Conservation (phyloP, 257 asterid genomes). For the Verbascum thapsus region DNA sequence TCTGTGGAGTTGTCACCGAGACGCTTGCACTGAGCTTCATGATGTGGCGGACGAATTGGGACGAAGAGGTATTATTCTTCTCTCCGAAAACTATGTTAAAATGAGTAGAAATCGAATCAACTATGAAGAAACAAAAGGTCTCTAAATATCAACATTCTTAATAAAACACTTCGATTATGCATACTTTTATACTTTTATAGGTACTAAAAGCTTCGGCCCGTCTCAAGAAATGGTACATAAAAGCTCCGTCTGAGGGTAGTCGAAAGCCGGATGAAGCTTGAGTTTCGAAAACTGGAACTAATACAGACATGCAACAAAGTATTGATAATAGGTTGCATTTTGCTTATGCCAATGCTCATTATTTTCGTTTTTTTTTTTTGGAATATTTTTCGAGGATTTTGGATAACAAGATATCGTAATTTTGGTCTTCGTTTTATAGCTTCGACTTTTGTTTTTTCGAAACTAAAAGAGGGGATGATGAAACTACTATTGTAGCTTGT, state of each 20-base stretch:
- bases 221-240: slow-evolving; percentile 1
- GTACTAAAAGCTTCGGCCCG: neutral
- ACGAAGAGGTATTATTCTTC: slow-evolving; percentile 31
- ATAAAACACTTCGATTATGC: neutral
- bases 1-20: slow-evolving; percentile 39
- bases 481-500: too few relatives aligned
- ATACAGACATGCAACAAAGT: neutral
- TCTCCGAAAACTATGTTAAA: neutral
- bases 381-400: too few relatives aligned
- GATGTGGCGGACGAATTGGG: slow-evolving; percentile 53
- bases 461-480: too few relatives aligned
- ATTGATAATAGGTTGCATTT: too few relatives aligned
- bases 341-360: too few relatives aligned
- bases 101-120: neutral
- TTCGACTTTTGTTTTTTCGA: too few relatives aligned
- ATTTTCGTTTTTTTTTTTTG: too few relatives aligned
- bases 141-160: neutral
- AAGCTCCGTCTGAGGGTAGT: neutral
- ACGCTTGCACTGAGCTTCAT: slow-evolving; percentile 41
- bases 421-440: too few relatives aligned
- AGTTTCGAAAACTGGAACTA: neutral
- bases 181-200: too few relatives aligned
- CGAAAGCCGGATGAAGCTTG: slow-evolving; percentile 34
- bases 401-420: too few relatives aligned
- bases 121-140: too few relatives aligned